A percentile compares a stretch with the other conserved stretches of the same genome.
Conservation (phyloP, 768 basidiomycete genomes). For the Termitomyces bulborhizus region DNA sequence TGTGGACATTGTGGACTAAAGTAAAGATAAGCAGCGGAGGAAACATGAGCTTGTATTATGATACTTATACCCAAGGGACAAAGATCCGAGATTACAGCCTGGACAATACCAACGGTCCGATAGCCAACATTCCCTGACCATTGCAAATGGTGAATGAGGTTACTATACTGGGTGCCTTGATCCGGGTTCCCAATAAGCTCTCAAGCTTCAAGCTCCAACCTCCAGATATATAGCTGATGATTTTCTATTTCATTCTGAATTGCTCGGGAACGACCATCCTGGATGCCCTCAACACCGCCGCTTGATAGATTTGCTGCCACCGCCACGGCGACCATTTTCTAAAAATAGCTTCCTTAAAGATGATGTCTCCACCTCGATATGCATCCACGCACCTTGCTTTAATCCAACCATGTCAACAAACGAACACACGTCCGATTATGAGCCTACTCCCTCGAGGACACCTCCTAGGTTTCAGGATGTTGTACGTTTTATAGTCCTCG, state of each 20-base stretch:
- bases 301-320: neutral
- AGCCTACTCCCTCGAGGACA: slow-evolving; percentile 11
- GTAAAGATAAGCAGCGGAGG: neutral
- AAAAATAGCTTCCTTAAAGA: slow-evolving; percentile 6
- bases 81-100: neutral
- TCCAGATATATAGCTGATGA: too few species aligned
- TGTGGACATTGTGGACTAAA: slow-evolving; percentile 20
- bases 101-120: neutral
- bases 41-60: neutral
- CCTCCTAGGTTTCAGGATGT: slow-evolving; percentile 15
- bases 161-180: neutral
- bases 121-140: neutral
- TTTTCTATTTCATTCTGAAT: neutral
- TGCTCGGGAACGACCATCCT: too few species aligned
- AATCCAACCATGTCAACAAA: slow-evolving; percentile 8
- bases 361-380: neutral
- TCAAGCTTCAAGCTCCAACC: neutral
- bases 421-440: slow-evolving; percentile 5
- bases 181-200: neutral
- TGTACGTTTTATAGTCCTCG: slow-evolving; percentile 10
- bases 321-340: neutral
- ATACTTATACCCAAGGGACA: neutral
- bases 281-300: neutral
- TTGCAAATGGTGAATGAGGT: neutral
- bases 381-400: neutral